Conservation (phyloP, 1,284 basidiomycete genomes). For the Malassezia brasiliensis region DNA sequence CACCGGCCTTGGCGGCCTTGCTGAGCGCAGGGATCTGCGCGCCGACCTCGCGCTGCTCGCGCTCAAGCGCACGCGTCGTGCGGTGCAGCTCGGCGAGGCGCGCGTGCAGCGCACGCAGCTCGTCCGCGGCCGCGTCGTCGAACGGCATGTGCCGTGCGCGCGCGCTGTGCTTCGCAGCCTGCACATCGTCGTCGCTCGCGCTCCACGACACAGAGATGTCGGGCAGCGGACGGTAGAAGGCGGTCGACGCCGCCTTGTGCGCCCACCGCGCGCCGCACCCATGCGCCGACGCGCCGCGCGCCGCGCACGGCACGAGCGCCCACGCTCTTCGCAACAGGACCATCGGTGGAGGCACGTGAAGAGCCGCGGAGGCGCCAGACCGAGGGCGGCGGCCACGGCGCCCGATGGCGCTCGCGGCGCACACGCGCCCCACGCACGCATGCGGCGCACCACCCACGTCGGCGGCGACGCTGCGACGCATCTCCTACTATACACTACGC, state of each 20-base stretch:
- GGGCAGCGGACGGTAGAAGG: conserved; percentile 11
- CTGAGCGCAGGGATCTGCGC: background rate
- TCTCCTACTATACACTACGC: background rate
- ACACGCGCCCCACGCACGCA: too few species aligned
- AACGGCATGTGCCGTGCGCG: conserved; percentile 6
- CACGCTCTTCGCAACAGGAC: background rate
- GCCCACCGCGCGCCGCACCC: background rate
- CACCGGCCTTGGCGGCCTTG: background rate
- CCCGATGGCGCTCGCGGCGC: too few species aligned
- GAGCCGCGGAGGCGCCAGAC: too few species aligned
- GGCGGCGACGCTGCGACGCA: background rate
- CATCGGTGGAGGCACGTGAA: background rate
- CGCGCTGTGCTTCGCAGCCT: conserved; percentile 5
- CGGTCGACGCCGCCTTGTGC: background rate
- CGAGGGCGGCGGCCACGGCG: too few species aligned
- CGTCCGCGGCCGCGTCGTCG: conserved; percentile 3
- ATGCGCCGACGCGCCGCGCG: too few species aligned
- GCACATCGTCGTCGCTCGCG: conserved; percentile 4
- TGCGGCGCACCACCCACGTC: background rate
- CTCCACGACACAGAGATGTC: conserved; percentile 9
- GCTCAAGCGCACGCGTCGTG: background rate
- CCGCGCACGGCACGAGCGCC: too few species aligned
- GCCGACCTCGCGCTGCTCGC: conserved; percentile 8
- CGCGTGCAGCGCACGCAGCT: background rate
- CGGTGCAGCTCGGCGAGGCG: background rate